Base-by-base conservation (phyloP, 2,329 filamentous ascomycete species). In the Chaetomium sp. region DNA sequence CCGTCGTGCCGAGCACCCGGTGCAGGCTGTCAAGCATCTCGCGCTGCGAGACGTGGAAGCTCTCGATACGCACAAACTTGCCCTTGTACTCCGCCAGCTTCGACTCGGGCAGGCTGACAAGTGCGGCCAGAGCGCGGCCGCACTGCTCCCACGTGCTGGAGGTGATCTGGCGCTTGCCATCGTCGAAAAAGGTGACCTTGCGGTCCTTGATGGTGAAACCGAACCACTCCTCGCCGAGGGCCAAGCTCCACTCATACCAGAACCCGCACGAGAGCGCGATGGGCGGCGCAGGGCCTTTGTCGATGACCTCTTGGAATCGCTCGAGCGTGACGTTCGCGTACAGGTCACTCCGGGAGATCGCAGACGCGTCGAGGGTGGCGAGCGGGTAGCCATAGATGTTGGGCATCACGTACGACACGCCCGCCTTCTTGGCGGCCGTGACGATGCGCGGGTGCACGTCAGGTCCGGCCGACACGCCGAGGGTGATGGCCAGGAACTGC, bases 21-120 rank as follows among this genome's bases (percentile, higher is more conserved):
- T 84, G 75, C 10, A 85, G 68, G n/a, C 76, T 78, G 41, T 79
- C 77, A 53, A 88, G 75, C 72, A 88, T 87, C 8, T 88, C 84
- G 9, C 75, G 74, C 67, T 89, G 86, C 56, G 69, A 81, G 57
- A 84, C 61, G 9, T 71, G 66, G 70, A 86, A 88, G 58, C 79
- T 84, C 6, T 72, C 74, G 9, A 85, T 61, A 61, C 76, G 80
- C 1, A 85, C 64, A 0, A 63, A 59, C 49, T 75, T 73, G 66
- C 84, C 81, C 40, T 35, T 37, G 48, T 54, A 64, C 11, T 59
- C 52, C 0, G 55, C 56, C 48, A 66, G 42, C 35, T 57, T 40
- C 1, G 53, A n/a, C 42, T 59, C 53, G 2, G 62, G 64, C 50
- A 84, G 68, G 27, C 67, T 77, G 2, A 84, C 65, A 0, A 84